Conservation (phyloP, 108 stramenopile genomes). For the Bacterosira constricta region DNA sequence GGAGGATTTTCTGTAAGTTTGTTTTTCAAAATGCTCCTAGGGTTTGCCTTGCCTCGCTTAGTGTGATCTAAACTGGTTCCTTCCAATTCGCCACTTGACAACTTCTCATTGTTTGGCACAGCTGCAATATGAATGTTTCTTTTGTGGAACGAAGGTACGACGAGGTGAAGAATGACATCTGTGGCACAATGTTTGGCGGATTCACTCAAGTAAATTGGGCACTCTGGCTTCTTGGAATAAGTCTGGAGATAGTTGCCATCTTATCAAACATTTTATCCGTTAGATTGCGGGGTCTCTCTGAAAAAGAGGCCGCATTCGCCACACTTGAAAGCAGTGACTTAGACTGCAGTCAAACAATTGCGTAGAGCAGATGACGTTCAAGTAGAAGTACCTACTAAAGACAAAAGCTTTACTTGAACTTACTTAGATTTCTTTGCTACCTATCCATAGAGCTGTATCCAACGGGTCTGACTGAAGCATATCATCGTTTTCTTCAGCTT, state of each 20-base stretch:
- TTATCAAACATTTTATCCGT: constrained; percentile 25
- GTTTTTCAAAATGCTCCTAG: too few relatives aligned
- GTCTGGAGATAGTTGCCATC: constrained; percentile 40
- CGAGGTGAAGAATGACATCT: constrained; percentile 37
- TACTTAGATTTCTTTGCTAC: too few relatives aligned
- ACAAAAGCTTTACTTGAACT: too few relatives aligned
- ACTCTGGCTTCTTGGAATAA: constrained; percentile 40
- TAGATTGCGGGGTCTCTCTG: constrained; percentile 11
- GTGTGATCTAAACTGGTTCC: too few relatives aligned
- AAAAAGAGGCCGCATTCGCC: not conserved
- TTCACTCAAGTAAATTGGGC: constrained; percentile 37
- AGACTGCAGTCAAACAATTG: too few relatives aligned
- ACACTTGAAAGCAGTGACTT: not conserved
- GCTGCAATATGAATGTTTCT: constrained; percentile 52
- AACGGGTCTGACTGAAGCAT: constrained; percentile 30
- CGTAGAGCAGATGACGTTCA: not conserved
- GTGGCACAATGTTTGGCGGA: constrained; percentile 40
- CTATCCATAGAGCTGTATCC: constrained; percentile 25
- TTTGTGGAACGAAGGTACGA: constrained; percentile 42
- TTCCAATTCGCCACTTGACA: too few relatives aligned
- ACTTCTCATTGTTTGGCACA: too few relatives aligned
- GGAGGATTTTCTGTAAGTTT: constrained; percentile 52
- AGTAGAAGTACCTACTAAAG: too few relatives aligned
- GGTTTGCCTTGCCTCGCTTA: too few relatives aligned
- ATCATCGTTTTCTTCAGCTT: constrained; percentile 64